phyloP scores from a whole-genome alignment of 2,329 filamentous ascomycete species.

The Aureobasidium sp. region DNA sequence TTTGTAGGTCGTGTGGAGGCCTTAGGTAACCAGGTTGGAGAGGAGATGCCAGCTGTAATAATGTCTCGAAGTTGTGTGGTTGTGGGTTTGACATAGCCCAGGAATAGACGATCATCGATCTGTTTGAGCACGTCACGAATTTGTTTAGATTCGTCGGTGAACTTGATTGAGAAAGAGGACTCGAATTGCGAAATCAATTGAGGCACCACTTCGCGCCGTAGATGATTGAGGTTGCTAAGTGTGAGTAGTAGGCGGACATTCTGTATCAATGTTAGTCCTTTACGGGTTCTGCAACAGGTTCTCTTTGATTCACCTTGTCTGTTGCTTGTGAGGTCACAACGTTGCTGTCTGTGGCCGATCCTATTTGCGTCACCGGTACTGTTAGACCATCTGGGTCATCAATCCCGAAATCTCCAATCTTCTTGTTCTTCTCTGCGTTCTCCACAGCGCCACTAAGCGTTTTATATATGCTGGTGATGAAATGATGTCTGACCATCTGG shows the following conservation, averaged over 20 bases:
- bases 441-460: constrained; percentile 93
- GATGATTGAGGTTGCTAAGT: constrained; percentile 79
- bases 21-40: constrained; percentile 63
- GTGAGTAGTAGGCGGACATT: constrained; percentile 81
- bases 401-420: constrained; percentile 47
- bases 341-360: background rate
- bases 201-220: constrained; percentile 76
- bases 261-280: constrained; percentile 18
- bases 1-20: constrained; percentile 52
- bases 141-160: constrained; percentile 88
- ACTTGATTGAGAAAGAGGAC: constrained; percentile 83
- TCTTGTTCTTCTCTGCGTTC: constrained; percentile 74
- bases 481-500: constrained; percentile 84
- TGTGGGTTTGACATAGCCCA: constrained; percentile 79
- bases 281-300: background rate
- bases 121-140: constrained; percentile 85
- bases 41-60: constrained; percentile 65
- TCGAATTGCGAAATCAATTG: constrained; percentile 90
- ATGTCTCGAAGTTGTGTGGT: constrained; percentile 61
- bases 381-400: constrained; percentile 46
- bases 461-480: constrained; percentile 90
- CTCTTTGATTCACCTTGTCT: constrained; percentile 41
- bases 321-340: constrained; percentile 43
- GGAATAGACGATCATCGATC: constrained; percentile 86
- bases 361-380: constrained; percentile 20